Percentiles rank a stretch among this genome's conserved stretches.
Conservation (phyloP, 805 yeast genomes). For the Ogataea haglerorum region DNA sequence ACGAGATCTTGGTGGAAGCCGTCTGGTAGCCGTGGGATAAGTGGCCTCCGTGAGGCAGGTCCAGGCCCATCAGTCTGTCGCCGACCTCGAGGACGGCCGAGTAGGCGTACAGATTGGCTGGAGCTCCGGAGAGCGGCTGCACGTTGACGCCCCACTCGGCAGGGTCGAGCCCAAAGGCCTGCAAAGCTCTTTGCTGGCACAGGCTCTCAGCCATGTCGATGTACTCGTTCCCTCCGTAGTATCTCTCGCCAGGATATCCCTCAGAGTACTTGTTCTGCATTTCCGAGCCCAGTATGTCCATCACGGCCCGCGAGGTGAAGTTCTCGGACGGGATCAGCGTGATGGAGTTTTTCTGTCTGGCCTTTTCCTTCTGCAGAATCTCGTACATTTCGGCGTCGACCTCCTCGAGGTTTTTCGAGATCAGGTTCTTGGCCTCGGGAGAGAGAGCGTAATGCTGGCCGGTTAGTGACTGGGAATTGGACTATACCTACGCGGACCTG, state of each 20-base stretch:
- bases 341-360: slow-evolving; percentile 87
- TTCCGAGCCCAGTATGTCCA: slow-evolving; percentile 91
- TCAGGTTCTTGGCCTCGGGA: slow-evolving; percentile 46
- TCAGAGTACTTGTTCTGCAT: slow-evolving; percentile 98
- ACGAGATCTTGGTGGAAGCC: slow-evolving; percentile 82
- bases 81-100: slow-evolving; percentile 85
- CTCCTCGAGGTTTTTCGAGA: slow-evolving; percentile 61
- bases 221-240: slow-evolving; percentile 96
- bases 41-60: slow-evolving; percentile 98
- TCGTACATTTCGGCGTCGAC: slow-evolving; percentile 83
- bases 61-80: slow-evolving; percentile 95
- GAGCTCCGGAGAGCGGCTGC: slow-evolving; percentile 93
- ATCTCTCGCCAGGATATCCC: slow-evolving; percentile 97
- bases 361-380: slow-evolving; percentile 71
- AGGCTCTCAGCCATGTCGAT: slow-evolving; percentile 87
- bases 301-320: slow-evolving; percentile 91
- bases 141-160: slow-evolving; percentile 97
- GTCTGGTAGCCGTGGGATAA: slow-evolving; percentile 97
- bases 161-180: slow-evolving; percentile 73
- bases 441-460: slow-evolving; percentile 30
- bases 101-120: slow-evolving; percentile 92
- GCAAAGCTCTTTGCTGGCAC: slow-evolving; percentile 88
- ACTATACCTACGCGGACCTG: slow-evolving; percentile 6
- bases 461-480: not conserved
- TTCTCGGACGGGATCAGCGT: slow-evolving; percentile 94